Percentiles rank a stretch among this genome's conserved stretches.
phyloP scores from a whole-genome alignment of 2,329 filamentous ascomycete species.

The Pseudogymnoascus sp. region DNA sequence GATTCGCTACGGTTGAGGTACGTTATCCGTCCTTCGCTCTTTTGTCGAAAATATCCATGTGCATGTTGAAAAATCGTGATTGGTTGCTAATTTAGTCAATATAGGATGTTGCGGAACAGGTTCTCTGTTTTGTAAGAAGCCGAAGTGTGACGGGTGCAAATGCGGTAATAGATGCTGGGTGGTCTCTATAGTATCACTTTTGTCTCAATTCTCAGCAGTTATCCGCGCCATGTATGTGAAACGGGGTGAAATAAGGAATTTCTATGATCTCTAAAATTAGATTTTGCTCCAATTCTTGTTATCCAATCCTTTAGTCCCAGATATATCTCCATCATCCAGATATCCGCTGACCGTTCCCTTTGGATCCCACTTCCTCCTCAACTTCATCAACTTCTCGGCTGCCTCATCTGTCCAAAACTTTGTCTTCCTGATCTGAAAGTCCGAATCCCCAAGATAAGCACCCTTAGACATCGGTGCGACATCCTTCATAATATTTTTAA shows the following conservation, averaged over 20 bases:
- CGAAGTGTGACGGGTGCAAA: slow-evolving; percentile 46
- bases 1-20: slow-evolving; percentile 46
- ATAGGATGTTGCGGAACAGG: slow-evolving; percentile 46
- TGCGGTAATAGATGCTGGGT: slow-evolving; percentile 41
- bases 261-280: background rate
- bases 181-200: slow-evolving; percentile 18
- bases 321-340: slow-evolving; percentile 37
- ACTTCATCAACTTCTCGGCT: slow-evolving; percentile 34
- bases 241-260: background rate
- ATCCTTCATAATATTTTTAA: slow-evolving; percentile 32
- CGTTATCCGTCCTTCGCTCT: slow-evolving; percentile 11
- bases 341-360: slow-evolving; percentile 37
- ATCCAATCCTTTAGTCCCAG: slow-evolving; percentile 34
- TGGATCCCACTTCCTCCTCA: slow-evolving; percentile 39
- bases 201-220: background rate
- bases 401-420: slow-evolving; percentile 41
- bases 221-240: background rate
- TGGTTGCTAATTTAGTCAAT: slow-evolving; percentile 10
- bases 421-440: slow-evolving; percentile 41
- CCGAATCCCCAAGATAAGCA: slow-evolving; percentile 47
- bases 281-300: slow-evolving; percentile 23
- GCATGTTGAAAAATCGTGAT: background rate
- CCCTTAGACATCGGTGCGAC: slow-evolving; percentile 38
- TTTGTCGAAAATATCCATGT: slow-evolving; percentile 10
- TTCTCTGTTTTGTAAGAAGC: slow-evolving; percentile 41